These are phyloP conservation scores for Carallia pectinifolia DNA, from an alignment of 345 rosid genomes.

Conservation along the genomic window DNA sequence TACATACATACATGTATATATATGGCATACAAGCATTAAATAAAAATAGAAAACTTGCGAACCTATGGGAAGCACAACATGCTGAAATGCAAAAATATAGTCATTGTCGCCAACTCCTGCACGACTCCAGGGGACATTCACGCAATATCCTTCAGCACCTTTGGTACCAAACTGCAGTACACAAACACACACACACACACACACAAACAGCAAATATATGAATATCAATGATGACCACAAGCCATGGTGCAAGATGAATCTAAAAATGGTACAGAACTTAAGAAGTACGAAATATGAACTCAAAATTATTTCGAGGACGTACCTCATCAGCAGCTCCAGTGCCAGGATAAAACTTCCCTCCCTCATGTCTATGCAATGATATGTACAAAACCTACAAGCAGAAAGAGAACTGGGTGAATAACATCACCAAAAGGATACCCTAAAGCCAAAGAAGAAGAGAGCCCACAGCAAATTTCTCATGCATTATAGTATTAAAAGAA, in stretches of 20 bases:
- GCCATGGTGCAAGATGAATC: background rate
- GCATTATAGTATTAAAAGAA: background rate
- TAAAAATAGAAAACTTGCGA: conserved; percentile 10
- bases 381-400: conserved; percentile 71
- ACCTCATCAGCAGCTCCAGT: conserved; percentile 93
- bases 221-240: background rate
- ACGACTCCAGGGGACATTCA: conserved; percentile 95
- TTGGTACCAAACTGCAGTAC: conserved; percentile 63
- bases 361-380: conserved; percentile 93
- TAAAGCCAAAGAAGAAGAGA: background rate
- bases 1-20: no score
- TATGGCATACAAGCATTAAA: no score
- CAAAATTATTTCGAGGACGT: background rate
- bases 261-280: background rate
- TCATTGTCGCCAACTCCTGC: conserved; percentile 95
- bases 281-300: background rate
- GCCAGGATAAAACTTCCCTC: conserved; percentile 87
- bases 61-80: conserved; percentile 94
- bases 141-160: conserved; percentile 95
- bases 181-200: no score
- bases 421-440: background rate
- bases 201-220: background rate
- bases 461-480: conserved; percentile 8
- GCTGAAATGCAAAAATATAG: conserved; percentile 86
- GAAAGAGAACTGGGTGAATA: background rate